Conservation (phyloP, 257 asterid genomes). For the Salvia splendens region DNA sequence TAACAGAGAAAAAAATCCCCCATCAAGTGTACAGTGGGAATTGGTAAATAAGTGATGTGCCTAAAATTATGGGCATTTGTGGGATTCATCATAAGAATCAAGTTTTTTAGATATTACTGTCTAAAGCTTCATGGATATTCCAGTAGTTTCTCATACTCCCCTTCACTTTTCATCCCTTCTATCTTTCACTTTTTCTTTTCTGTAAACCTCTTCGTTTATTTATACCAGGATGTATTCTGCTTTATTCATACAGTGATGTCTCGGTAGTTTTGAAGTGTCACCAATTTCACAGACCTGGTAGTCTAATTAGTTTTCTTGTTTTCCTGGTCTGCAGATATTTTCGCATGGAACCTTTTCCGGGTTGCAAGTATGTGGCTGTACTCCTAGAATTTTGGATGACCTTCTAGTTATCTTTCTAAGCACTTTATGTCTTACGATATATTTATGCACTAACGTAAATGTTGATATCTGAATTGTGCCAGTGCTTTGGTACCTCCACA, state of each 20-base stretch:
- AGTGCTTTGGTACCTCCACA: conserved; percentile 86
- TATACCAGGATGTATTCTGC: conserved; percentile 9
- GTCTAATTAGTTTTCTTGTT: conserved; percentile 22
- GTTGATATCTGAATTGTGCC: conserved; percentile 38
- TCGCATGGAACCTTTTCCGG: conserved; percentile 92
- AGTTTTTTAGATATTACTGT: background rate
- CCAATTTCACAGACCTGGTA: conserved; percentile 3
- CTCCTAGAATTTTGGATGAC: background rate
- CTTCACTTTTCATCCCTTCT: background rate
- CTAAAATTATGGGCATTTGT: conserved; percentile 6
- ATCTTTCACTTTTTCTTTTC: background rate
- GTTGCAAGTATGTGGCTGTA: conserved; percentile 76
- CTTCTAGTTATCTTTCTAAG: conserved; percentile 10
- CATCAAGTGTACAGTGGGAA: background rate
- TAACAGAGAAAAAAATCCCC: background rate
- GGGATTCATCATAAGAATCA: conserved; percentile 5
- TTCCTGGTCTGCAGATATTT: conserved; percentile 64
- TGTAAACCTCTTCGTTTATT: background rate
- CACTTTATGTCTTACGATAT: conserved; percentile 14
- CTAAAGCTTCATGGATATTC: conserved; percentile 22
- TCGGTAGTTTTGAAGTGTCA: conserved; percentile 18
- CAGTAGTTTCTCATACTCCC: conserved; percentile 7
- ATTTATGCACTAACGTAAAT: conserved; percentile 13
- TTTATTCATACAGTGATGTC: conserved; percentile 3
- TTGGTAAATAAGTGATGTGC: background rate